Conservation (phyloP, 345 rosid species). For the Lepidium didymum region DNA sequence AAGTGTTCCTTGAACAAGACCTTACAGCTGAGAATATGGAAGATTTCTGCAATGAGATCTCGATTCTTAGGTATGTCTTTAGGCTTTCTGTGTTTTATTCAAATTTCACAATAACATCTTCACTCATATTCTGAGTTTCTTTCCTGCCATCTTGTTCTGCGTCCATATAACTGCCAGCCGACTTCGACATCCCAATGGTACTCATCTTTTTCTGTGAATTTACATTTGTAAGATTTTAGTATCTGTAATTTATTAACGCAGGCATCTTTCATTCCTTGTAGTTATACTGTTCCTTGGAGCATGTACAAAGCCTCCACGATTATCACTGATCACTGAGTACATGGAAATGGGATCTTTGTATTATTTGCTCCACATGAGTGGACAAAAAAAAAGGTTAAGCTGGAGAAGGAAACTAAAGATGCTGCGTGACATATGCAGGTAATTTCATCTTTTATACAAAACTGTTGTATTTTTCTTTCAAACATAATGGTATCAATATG, state of each 20-base stretch:
- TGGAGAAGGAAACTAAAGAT: conserved; percentile 86
- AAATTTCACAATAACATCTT: not conserved
- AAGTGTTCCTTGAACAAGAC: conserved; percentile 95
- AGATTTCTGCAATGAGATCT: conserved; percentile 96
- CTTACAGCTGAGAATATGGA: conserved; percentile 95
- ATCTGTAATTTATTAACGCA: not conserved
- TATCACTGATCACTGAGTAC: conserved; percentile 94
- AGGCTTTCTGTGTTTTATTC: conserved; percentile 11
- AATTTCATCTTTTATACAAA: not conserved
- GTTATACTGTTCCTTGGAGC: conserved; percentile 98
- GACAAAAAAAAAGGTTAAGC: conserved; percentile 82
- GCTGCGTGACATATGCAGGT: conserved; percentile 98
- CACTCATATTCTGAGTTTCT: conserved; percentile 32
- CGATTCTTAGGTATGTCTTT: conserved; percentile 71
- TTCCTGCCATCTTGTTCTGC: conserved; percentile 17
- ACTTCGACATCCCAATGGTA: conserved; percentile 98
- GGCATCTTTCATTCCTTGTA: conserved; percentile 38
- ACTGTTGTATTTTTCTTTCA: not conserved
- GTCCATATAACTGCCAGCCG: conserved; percentile 54
- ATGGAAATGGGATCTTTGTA: conserved; percentile 97
- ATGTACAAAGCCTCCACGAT: conserved; percentile 83
- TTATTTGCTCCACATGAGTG: conserved; percentile 75
- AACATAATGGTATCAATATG: too few species aligned
- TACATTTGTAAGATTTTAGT: conserved; percentile 4
- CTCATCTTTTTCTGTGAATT: conserved; percentile 5